Base-by-base conservation (phyloP, 768 basidiomycete species). In the Lactarius psammicola region DNA sequence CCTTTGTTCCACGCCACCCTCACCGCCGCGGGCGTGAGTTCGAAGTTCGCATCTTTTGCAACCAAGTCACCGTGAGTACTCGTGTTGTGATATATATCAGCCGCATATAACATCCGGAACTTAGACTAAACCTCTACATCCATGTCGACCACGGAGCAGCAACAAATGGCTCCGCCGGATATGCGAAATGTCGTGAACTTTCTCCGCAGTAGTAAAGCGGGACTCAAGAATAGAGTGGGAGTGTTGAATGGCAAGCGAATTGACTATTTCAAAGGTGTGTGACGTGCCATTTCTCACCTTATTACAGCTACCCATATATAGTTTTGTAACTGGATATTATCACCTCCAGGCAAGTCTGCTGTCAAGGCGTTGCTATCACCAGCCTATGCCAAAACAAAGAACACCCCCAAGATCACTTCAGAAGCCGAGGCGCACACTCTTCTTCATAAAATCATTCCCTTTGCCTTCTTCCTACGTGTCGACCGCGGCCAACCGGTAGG, bases 181-280 rank as follows among this genome's bases (percentile, higher is more conserved):
- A 78, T 93, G 59, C 87, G 87, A 71, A 89, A 87, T 72, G 87
- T 95, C 57, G 92, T 92, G 61, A 85, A 91, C 70, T 99, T 92
- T 73, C 80, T 99, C 58, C 87, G 97, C 54, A 88, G 90, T 69
- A 88, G 90, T 71, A 88, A 87, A 72, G 82, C 92, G 17, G 93
- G 93, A 2, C 86, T 98, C 72, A 98, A 97, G 80, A 84, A 88
- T 61, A 84, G 93, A 69, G 88, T 90, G 11, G 97, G 97, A 26
- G 90, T 95, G 10, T 78, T 98, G 72, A 93, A 93, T 71, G 96
- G 96, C 28, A 97, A 96, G 77, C 88, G 96, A 40, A 79, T 95
- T 59, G 96, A 98, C 77, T 99, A 98, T 79, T 99, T 98, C 83
- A 99, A 95, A 81, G 97, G 96, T 95, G 59, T 70, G 82, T 70